These are phyloP conservation scores for Pyrus pyrifolia DNA, from an alignment of 306 rosid species.

Conservation along the genomic window DNA sequence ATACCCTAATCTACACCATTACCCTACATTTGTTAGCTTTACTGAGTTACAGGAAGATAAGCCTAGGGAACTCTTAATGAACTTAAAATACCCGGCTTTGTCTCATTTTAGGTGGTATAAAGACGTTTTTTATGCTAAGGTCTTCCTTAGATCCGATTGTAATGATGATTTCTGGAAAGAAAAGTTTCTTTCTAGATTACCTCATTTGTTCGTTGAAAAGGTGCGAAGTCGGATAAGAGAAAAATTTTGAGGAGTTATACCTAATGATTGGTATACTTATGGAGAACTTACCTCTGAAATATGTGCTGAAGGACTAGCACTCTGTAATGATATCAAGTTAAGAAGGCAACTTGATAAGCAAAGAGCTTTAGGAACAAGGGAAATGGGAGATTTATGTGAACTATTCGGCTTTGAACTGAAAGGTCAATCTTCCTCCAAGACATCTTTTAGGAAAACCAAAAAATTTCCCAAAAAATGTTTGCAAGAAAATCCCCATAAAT, in stretches of 20 bases:
- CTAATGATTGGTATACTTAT: neutral
- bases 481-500: neutral
- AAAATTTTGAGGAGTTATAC: neutral
- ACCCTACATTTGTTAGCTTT: neutral
- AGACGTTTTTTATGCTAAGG: neutral
- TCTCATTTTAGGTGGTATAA: neutral
- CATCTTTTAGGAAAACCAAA: neutral
- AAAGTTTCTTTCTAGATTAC: neutral
- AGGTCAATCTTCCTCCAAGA: too few relatives aligned
- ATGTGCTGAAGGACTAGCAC: neutral
- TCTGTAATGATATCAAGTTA: neutral
- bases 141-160: neutral
- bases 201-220: neutral
- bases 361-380: neutral
- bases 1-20: neutral
- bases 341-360: neutral
- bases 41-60: neutral
- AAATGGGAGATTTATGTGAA: neutral
- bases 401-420: neutral
- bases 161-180: neutral
- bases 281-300: neutral
- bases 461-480: neutral
- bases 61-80: neutral
- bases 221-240: neutral
- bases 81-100: neutral